Base-by-base conservation (phyloP, 192 early-diverging fungal species). In the Haplosporangium gracile region DNA sequence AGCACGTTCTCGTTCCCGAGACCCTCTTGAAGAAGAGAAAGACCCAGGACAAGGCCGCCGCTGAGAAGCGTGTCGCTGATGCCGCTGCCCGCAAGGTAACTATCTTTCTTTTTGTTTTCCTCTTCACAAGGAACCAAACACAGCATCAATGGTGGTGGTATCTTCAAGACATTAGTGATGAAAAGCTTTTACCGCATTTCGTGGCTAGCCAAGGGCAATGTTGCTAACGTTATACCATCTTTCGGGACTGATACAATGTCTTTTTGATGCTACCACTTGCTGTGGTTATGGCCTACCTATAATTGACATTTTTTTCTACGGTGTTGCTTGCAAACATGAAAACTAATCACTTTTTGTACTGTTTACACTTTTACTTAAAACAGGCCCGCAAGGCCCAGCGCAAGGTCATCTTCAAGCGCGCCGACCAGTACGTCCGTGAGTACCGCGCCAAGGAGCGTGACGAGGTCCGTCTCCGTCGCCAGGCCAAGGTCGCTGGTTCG, bases 401-500 rank as follows among this genome's bases (percentile, higher is more conserved):
- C 89, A 93, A 95, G 90, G 97, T 97, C 79, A 97, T 99, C 93
- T 99, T 99, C 96, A 98, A 98, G 94, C 97, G 98, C 87, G 99
- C 99, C 81, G 97, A 99, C 93, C 92, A 97, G 92, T 99, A 99
- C 93, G 95, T 98, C 89, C 95, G 96, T 90, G 98, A 99, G 94
- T 98, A 99, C 96, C 93, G 92, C 83, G 89, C 92, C 82, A 93
- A 93, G 84, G 98, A 99, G 94, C 90, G 93, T 69, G 92, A 96
- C 63, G 96, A 98, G 91, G 92, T 98, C 90, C 95, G 96, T 88
- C 96, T 98, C 69, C 91, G 93, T 88, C 97, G 99, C 90, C 94
- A 96, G 92, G 98, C 99, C 91, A 97, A 96, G 92, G 92, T 94
- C 88, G 80, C 89, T 76, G 97, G 97, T 85, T 94, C 93, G 92